Base-by-base conservation (phyloP, 1,284 basidiomycete species). In the Boletellus deceptivus region DNA sequence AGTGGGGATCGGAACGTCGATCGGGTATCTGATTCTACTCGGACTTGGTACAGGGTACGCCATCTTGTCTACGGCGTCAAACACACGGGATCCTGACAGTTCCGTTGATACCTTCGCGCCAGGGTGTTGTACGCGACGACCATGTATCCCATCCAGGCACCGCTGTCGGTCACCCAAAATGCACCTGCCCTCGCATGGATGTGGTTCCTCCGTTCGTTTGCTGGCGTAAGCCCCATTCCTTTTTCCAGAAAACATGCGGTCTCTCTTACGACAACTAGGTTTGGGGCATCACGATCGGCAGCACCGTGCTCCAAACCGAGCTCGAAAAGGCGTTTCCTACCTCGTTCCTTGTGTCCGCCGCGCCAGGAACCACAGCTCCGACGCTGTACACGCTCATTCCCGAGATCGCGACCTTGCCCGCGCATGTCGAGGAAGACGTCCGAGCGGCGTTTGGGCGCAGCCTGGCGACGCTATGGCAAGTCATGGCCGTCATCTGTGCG, bases 131-230 rank as follows among this genome's bases (percentile, higher is more conserved):
- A 43, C 6, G 49, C 55, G 7, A 55, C 54, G 34, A 33, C 58
- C 10, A 54, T 62, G 25, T 72, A 70, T 42, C 62, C 69, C 3
- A 64, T 71, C 10, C 62, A 70, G 33, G 68, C 70, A 3, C 68
- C 68, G 0, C 40, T 70, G 11, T 55, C 59, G 1, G 56, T 61
- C 18, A 50, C 54, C 0, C 50, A 57, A 18, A 65, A 63, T 24
- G 64, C 65, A 8, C 47, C 54, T 4, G 63, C 68, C 2, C 50
- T 70, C 3, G 56, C 59, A 3, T 61, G 58, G 52, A 57, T 60
- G 52, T 60, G 52, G 53, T 68, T 64, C 49, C 43, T 63, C 29
- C 65, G 68, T 35, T 55, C 56, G 22, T 60, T 69, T 45, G 61
- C 59, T 1, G 37, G 56, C 6, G 59, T 62, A 36, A 48, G 53